A percentile compares a stretch with the other conserved stretches of the same genome.
phyloP scores from a whole-genome alignment of 192 early-diverging fungal genomes.

The Diversispora epigaea region DNA sequence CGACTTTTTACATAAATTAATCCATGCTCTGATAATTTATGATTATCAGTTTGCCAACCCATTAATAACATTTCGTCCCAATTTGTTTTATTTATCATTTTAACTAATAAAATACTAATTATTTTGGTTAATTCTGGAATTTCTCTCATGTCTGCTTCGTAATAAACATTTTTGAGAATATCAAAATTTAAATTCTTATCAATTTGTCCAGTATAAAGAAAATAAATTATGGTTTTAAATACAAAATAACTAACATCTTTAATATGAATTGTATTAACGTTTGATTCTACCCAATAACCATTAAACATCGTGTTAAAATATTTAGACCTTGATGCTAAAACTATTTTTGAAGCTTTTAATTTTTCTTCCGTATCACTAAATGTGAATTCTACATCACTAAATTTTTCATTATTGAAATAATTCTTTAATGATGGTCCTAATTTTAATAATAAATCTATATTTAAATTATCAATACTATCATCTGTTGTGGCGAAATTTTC shows the following conservation, averaged over 20 bases:
- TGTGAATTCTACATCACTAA: conserved; percentile 28
- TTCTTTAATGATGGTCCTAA: conserved; percentile 14
- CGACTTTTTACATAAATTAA: conserved; percentile 2
- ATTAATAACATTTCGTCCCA: conserved; percentile 28
- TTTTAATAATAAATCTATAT: not conserved
- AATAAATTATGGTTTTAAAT: conserved; percentile 14
- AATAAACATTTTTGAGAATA: conserved; percentile 17
- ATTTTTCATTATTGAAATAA: conserved; percentile 25
- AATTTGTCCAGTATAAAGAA: conserved; percentile 25
- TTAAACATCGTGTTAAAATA: conserved; percentile 29
- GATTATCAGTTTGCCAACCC: conserved; percentile 16
- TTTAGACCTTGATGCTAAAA: conserved; percentile 23
- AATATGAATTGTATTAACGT: conserved; percentile 8
- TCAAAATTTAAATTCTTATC: conserved; percentile 19
- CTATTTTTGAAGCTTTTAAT: conserved; percentile 6
- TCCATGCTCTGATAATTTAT: not conserved
- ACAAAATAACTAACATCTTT: conserved; percentile 20
- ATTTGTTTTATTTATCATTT: conserved; percentile 20
- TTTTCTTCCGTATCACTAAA: conserved; percentile 8
- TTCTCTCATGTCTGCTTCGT: conserved; percentile 20
- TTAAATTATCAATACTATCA: not conserved
- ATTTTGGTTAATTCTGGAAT: conserved; percentile 15
- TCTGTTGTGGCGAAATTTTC: not conserved
- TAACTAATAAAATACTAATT: not conserved
- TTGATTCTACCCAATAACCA: conserved; percentile 24